A percentile compares a stretch with the other conserved stretches of the same genome.
Conservation (phyloP, 2,329 filamentous ascomycete species). For the Fulvia fulva region DNA sequence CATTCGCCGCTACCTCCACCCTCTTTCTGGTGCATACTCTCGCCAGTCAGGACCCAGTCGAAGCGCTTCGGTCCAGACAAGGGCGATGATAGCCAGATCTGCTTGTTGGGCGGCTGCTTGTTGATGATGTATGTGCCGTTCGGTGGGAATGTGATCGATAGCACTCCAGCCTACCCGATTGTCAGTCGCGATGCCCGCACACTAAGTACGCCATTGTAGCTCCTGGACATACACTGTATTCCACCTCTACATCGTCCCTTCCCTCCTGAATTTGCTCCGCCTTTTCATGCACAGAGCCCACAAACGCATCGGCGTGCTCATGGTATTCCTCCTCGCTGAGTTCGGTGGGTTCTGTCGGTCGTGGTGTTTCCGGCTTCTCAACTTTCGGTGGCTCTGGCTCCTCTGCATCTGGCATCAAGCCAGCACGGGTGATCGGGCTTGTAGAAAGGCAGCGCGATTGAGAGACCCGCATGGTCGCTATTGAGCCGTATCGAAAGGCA, state of each 20-base stretch:
- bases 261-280: constrained; percentile 73
- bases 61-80: constrained; percentile 88
- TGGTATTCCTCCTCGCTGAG: constrained; percentile 72
- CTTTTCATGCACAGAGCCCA: constrained; percentile 56
- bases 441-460: constrained; percentile 23
- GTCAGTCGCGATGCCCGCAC: constrained; percentile 6
- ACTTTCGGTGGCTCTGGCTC: constrained; percentile 40
- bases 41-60: constrained; percentile 76
- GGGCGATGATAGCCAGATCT: constrained; percentile 93
- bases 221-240: constrained; percentile 69
- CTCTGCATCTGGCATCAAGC: constrained; percentile 42
- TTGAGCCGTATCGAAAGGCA: not conserved
- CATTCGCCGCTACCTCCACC: constrained; percentile 70
- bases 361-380: constrained; percentile 31
- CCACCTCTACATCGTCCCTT: constrained; percentile 74
- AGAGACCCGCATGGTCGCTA: not conserved
- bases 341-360: constrained; percentile 52
- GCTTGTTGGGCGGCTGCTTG: constrained; percentile 97
- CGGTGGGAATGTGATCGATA: constrained; percentile 67
- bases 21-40: constrained; percentile 74
- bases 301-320: constrained; percentile 69
- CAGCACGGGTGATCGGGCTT: constrained; percentile 17
- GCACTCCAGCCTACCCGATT: constrained; percentile 68
- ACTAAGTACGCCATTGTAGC: not conserved
- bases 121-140: constrained; percentile 89